Percentiles rank a stretch among this genome's conserved stretches.
Evolutionary conservation across 441 rosid species (phyloP).

Genomic region (Geranium incanum): DNA sequence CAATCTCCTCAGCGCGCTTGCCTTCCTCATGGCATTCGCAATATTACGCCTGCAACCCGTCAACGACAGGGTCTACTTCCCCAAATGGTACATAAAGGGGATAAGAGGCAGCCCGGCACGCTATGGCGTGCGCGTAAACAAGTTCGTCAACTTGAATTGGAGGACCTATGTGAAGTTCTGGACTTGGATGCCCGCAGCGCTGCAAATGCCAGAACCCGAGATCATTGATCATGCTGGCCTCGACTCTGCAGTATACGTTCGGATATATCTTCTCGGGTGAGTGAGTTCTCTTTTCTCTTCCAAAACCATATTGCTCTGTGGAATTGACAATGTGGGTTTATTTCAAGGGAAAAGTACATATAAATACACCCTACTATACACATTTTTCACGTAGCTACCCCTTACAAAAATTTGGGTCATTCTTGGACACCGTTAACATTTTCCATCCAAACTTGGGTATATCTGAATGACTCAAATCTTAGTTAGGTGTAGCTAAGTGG

Average conservation of each 20-base stretch:
- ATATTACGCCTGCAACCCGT: constrained; percentile 74
- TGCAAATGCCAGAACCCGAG: constrained; percentile 72
- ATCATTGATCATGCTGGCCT: constrained; percentile 85
- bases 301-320: not conserved
- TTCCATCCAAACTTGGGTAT: too few relatives aligned
- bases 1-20: constrained; percentile 62
- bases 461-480: too few relatives aligned
- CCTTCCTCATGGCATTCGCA: constrained; percentile 83
- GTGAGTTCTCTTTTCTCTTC: constrained; percentile 2
- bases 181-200: constrained; percentile 97
- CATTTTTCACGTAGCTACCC: too few relatives aligned
- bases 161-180: constrained; percentile 70
- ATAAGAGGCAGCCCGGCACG: constrained; percentile 62
- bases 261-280: constrained; percentile 90
- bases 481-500: too few relatives aligned
- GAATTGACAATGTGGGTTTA: not conserved
- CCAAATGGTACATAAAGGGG: constrained; percentile 73
- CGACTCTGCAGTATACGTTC: constrained; percentile 83
- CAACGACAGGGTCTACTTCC: constrained; percentile 89
- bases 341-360: not conserved
- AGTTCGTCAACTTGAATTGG: constrained; percentile 71
- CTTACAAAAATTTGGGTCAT: too few relatives aligned
- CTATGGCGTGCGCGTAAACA: constrained; percentile 47
- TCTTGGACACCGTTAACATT: too few relatives aligned
- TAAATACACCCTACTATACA: not conserved